phyloP scores from a whole-genome alignment of 345 rosid species.

The Ricinus communis region DNA sequence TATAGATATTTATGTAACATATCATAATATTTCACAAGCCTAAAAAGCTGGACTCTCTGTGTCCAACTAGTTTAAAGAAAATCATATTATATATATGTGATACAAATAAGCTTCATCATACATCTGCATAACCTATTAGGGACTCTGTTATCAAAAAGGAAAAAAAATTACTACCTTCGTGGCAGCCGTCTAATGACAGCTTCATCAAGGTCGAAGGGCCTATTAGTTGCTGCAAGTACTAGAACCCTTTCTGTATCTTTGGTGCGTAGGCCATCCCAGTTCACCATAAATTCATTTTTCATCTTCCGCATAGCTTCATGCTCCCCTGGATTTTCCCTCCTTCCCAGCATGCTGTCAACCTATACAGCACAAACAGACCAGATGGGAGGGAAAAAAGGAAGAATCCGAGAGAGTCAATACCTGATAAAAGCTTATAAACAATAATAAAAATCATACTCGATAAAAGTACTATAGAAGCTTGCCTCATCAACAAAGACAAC shows the following conservation, averaged over 20 bases:
- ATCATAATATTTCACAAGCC: too few relatives aligned
- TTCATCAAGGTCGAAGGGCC: slow-evolving; percentile 97
- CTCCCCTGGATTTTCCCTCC: slow-evolving; percentile 80
- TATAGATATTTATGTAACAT: too few relatives aligned
- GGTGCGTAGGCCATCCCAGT: slow-evolving; percentile 88
- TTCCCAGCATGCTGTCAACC: slow-evolving; percentile 99
- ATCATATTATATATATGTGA: background rate
- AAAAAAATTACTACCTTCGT: slow-evolving; percentile 55
- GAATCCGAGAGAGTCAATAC: slow-evolving; percentile 1
- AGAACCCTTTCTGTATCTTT: slow-evolving; percentile 83
- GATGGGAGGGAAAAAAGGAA: background rate
- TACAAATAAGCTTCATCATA: background rate
- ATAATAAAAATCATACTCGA: background rate
- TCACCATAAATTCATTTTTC: slow-evolving; percentile 95
- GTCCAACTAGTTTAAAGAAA: background rate
- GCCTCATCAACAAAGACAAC: slow-evolving; percentile 95
- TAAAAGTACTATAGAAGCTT: slow-evolving; percentile 18
- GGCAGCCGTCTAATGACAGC: slow-evolving; percentile 93
- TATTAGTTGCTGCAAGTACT: slow-evolving; percentile 93
- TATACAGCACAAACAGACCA: slow-evolving; percentile 25
- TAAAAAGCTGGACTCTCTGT: too few relatives aligned
- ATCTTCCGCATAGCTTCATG: slow-evolving; percentile 90
- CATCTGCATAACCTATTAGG: background rate
- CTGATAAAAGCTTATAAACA: background rate
- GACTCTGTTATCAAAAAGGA: too few relatives aligned